A percentile compares a stretch with the other conserved stretches of the same genome.
Conservation (phyloP, 257 asterid genomes). For the Solanum ossicruentum region DNA sequence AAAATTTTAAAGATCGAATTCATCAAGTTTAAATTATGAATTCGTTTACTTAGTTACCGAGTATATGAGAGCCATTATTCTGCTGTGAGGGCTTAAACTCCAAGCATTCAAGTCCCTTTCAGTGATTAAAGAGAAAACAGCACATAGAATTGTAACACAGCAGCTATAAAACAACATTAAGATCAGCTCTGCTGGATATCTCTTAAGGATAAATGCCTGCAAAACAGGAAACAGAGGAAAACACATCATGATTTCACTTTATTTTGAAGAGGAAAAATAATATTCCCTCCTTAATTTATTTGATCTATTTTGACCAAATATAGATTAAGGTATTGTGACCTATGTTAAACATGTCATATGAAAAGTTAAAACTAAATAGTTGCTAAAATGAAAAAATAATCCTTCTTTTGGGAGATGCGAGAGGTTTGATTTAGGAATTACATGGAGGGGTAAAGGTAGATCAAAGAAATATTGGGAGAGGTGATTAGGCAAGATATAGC, state of each 20-base stretch:
- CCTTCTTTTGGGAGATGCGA: too few species aligned
- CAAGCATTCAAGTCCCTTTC: constrained; percentile 35
- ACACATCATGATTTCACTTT: neutral
- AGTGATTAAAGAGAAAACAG: constrained; percentile 18
- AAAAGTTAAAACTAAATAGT: too few species aligned
- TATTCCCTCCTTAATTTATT: too few species aligned
- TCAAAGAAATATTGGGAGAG: too few species aligned
- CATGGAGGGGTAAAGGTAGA: too few species aligned
- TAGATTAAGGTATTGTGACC: too few species aligned
- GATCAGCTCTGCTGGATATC: constrained; percentile 43
- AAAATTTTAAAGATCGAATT: neutral
- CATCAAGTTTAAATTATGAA: neutral
- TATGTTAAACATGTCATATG: too few species aligned
- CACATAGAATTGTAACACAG: constrained; percentile 37
- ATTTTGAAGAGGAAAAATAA: neutral
- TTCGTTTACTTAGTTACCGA: constrained; percentile 23
- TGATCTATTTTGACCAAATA: too few species aligned
- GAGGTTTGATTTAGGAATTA: too few species aligned
- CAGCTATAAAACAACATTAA: constrained; percentile 60
- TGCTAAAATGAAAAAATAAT: too few species aligned
- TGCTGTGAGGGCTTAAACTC: constrained; percentile 31
- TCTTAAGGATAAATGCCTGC: constrained; percentile 52
- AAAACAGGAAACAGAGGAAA: neutral
- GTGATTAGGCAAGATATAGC: too few species aligned
- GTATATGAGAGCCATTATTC: constrained; percentile 40